These are phyloP conservation scores for Mycena indigotica DNA, from an alignment of 768 basidiomycete genomes.

Conservation along the genomic window DNA sequence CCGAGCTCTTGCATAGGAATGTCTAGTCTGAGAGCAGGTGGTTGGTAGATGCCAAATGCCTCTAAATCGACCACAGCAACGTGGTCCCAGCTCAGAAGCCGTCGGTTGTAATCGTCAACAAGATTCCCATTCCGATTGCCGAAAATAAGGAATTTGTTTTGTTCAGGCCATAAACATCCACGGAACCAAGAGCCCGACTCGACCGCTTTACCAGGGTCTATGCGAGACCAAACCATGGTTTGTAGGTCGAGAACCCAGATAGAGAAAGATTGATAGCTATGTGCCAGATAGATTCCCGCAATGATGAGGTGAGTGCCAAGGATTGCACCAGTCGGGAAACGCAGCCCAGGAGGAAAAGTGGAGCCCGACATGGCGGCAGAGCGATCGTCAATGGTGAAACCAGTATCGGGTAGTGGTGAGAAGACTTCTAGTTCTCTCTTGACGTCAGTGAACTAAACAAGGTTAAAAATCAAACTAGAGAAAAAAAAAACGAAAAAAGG, in stretches of 20 bases:
- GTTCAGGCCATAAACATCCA: slow-evolving; percentile 82
- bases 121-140: slow-evolving; percentile 87
- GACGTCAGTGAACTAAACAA: slow-evolving; percentile 89
- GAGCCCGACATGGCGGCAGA: slow-evolving; percentile 80
- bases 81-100: slow-evolving; percentile 89
- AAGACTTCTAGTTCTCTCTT: slow-evolving; percentile 94
- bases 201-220: slow-evolving; percentile 86
- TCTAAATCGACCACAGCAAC: slow-evolving; percentile 89
- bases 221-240: slow-evolving; percentile 82
- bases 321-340: slow-evolving; percentile 94
- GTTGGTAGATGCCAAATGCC: slow-evolving; percentile 94
- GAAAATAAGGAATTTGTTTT: slow-evolving; percentile 87
- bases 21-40: slow-evolving; percentile 67
- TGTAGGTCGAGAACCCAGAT: slow-evolving; percentile 93
- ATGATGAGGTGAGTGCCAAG: slow-evolving; percentile 90
- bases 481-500: slow-evolving; percentile 6
- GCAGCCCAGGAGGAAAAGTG: slow-evolving; percentile 88
- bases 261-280: slow-evolving; percentile 91
- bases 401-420: slow-evolving; percentile 72
- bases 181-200: slow-evolving; percentile 94
- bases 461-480: slow-evolving; percentile 5
- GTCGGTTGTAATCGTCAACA: slow-evolving; percentile 90
- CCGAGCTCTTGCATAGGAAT: slow-evolving; percentile 83
- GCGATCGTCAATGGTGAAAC: slow-evolving; percentile 79
- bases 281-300: slow-evolving; percentile 93